Base-by-base conservation (phyloP, 1,139 yeast genomes). In the Taphrina flavorubra region DNA sequence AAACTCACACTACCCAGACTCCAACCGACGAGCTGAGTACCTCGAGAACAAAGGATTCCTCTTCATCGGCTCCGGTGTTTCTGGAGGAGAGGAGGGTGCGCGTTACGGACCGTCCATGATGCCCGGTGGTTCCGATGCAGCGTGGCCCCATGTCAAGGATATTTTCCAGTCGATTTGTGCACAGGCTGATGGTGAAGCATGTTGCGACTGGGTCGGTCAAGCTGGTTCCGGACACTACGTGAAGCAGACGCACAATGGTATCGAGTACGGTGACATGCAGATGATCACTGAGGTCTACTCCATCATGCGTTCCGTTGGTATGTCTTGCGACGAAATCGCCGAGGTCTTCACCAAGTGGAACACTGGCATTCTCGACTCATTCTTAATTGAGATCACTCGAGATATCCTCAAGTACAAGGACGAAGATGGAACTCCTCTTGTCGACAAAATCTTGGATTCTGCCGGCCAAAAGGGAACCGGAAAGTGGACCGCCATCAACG, bases 381-480 rank as follows among this genome's bases (percentile, higher is more conserved):
- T 90, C 92, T 85, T 94, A 80, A 84, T 94, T 80, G 99, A 94
- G 83, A 94, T 94, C 79, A 94, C 99, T 75, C 90, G 96, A 81
- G 97, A 94, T 79, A 92, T 94, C 77, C 84, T 94, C 80, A 87
- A 89, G 81, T 91, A 81, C 85, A 84, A 89, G 78, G 95, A 90
- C 76, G 85, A 84, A 72, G 97, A 92, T 77, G 95, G 96, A 75
- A 86, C 86, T 75, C 97, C 98, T 77, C 83, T 94, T 76, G 95
- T 94, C 74, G 98, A 94, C 84, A 94, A 94, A 86, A 92, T 94
- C 79, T 83, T 92, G 81, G 99, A 94, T 81, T 81, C 90, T 76
- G 99, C 99, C 75, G 99, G 99, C 77, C 99, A 94, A 85, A 94
- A 94, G 86, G 99, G 99, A 86, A 94, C 99, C 75, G 99, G 99